phyloP scores from a whole-genome alignment of 345 rosid species.

The Rhizophora apiculata region DNA sequence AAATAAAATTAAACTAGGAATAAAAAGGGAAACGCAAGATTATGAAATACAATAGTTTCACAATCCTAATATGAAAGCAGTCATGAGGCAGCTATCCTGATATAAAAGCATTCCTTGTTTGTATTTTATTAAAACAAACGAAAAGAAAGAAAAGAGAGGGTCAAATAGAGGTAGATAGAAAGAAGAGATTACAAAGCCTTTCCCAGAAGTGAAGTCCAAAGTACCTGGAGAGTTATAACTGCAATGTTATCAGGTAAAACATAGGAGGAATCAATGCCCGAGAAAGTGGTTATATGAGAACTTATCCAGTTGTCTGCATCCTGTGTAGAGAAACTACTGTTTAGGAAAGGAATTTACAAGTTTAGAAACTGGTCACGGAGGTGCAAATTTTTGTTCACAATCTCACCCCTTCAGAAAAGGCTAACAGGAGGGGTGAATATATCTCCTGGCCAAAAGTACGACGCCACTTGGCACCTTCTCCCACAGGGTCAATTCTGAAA shows the following conservation, averaged over 20 bases:
- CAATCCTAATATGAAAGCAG: too few species aligned
- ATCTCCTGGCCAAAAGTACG: constrained; percentile 87
- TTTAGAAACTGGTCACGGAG: background rate
- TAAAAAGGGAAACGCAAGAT: constrained; percentile 7
- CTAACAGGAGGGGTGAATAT: constrained; percentile 87
- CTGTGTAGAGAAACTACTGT: constrained; percentile 32
- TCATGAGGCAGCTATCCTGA: too few species aligned
- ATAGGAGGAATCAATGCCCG: constrained; percentile 73
- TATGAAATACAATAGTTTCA: background rate
- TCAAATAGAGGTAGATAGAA: background rate
- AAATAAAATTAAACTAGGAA: constrained; percentile 1
- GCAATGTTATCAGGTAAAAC: constrained; percentile 80
- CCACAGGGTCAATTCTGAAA: constrained; percentile 73
- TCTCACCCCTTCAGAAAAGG: constrained; percentile 75
- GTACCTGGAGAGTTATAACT: constrained; percentile 78
- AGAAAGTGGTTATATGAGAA: constrained; percentile 59
- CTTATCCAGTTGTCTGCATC: constrained; percentile 56
- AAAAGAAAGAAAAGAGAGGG: background rate
- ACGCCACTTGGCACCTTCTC: constrained; percentile 97
- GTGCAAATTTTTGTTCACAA: background rate
- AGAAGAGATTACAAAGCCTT: background rate
- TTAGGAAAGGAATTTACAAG: constrained; percentile 14
- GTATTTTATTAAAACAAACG: background rate
- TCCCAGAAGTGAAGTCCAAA: background rate
- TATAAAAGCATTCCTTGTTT: background rate